Evolutionary conservation across 495 filamentous ascomycete genomes (phyloP).

Genomic region (Penicillium fimorum): DNA sequence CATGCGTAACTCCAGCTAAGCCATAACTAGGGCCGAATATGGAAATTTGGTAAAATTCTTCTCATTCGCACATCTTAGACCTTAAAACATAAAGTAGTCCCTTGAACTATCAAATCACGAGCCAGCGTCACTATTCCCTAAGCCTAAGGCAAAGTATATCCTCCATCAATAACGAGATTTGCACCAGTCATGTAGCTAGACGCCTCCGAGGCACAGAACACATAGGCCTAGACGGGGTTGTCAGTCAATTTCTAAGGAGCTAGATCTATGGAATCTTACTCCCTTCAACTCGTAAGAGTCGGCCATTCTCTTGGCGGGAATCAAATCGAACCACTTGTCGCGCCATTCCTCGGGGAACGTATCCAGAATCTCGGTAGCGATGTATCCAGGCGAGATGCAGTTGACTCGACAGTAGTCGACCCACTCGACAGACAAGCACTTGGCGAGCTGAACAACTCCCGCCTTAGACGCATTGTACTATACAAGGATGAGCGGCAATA

Average conservation of each 20-base stretch:
- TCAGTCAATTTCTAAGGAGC: constrained; percentile 1
- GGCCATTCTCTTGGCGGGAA: constrained; percentile 34
- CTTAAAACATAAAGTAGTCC: background rate
- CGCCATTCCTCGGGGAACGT: constrained; percentile 23
- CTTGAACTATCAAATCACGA: background rate
- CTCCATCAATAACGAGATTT: constrained; percentile 37
- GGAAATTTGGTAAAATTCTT: background rate
- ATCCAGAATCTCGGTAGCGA: constrained; percentile 38
- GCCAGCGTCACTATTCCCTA: background rate
- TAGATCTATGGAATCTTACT: constrained; percentile 16
- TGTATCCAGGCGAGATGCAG: constrained; percentile 46
- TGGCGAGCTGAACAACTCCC: constrained; percentile 36
- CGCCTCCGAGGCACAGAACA: constrained; percentile 37
- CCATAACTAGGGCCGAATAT: background rate
- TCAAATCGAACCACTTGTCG: constrained; percentile 28
- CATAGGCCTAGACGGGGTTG: constrained; percentile 23
- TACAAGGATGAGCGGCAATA: background rate
- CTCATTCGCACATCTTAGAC: background rate
- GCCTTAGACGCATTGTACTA: constrained; percentile 45
- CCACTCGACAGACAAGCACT: constrained; percentile 41
- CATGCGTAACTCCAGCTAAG: background rate
- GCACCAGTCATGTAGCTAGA: constrained; percentile 39
- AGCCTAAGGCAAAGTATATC: constrained; percentile 27
- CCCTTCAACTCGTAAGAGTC: constrained; percentile 35
- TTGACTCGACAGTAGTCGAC: constrained; percentile 43